These are phyloP conservation scores for Larix kaempferi DNA, from an alignment of 75 land plant genomes.

Conservation along the genomic window DNA sequence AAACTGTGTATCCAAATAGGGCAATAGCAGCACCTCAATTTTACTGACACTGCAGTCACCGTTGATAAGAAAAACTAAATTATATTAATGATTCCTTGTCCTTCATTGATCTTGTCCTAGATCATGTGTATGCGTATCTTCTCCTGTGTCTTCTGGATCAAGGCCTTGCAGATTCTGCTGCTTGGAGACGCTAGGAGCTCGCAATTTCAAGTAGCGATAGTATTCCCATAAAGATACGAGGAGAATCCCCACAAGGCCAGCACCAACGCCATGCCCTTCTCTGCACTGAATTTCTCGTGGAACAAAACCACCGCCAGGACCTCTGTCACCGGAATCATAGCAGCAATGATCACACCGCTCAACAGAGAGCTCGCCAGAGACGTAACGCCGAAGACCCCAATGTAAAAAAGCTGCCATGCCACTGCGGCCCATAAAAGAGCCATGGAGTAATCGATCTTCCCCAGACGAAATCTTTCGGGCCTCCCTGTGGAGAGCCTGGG, in stretches of 20 bases:
- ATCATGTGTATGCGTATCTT: too few species aligned
- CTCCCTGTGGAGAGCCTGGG: slow-evolving; percentile 13
- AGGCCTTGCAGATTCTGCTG: too few species aligned
- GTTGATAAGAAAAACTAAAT: too few species aligned
- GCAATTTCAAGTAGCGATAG: too few species aligned
- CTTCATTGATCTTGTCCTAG: too few species aligned
- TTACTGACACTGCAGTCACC: too few species aligned
- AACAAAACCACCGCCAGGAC: slow-evolving; percentile 15
- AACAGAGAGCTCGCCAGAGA: slow-evolving; percentile 20
- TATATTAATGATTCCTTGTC: too few species aligned
- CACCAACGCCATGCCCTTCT: slow-evolving; percentile 19
- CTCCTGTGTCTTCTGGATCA: too few species aligned
- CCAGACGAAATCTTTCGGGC: slow-evolving; percentile 11
- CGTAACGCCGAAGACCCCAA: slow-evolving; percentile 18
- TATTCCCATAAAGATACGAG: slow-evolving; percentile 14
- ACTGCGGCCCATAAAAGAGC: slow-evolving; percentile 14
- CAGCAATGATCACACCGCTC: slow-evolving; percentile 12
- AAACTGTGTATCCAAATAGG: too few species aligned
- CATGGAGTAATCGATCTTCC: slow-evolving; percentile 17
- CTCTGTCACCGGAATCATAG: slow-evolving; percentile 20
- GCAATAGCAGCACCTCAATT: too few species aligned
- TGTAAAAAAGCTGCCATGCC: slow-evolving; percentile 14
- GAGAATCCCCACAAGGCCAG: slow-evolving; percentile 26
- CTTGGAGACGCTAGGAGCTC: too few species aligned
- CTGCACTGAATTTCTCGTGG: slow-evolving; percentile 25